These are phyloP conservation scores for Apiospora aurea DNA, from an alignment of 2,329 filamentous ascomycete genomes.

Conservation along the genomic window DNA sequence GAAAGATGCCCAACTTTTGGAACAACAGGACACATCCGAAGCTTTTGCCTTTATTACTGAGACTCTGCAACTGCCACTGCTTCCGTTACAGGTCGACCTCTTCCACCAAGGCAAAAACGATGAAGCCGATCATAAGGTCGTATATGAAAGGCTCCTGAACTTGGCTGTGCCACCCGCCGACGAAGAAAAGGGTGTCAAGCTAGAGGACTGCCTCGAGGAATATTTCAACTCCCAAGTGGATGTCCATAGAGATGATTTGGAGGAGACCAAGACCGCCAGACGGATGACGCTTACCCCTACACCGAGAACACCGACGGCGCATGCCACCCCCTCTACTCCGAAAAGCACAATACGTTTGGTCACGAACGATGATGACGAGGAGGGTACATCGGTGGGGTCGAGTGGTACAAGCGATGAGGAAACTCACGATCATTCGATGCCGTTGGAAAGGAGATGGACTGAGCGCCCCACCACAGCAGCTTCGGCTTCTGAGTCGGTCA, in stretches of 20 bases:
- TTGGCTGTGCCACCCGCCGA: constrained; percentile 84
- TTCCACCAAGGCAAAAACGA: constrained; percentile 90
- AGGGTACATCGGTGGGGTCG: constrained; percentile 32
- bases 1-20: constrained; percentile 77
- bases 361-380: constrained; percentile 34
- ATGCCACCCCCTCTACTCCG: constrained; percentile 36
- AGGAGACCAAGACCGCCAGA: constrained; percentile 57
- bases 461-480: constrained; percentile 28
- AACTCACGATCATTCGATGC: constrained; percentile 29
- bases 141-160: constrained; percentile 90
- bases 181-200: constrained; percentile 73
- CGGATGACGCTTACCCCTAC: constrained; percentile 44
- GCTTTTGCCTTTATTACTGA: constrained; percentile 95
- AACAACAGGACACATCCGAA: constrained; percentile 95
- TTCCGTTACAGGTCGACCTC: constrained; percentile 92
- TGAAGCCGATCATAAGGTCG: constrained; percentile 90
- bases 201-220: constrained; percentile 91
- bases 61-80: constrained; percentile 82
- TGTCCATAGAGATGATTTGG: constrained; percentile 75
- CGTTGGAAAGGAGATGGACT: constrained; percentile 47
- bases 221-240: constrained; percentile 97
- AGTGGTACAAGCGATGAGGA: constrained; percentile 29
- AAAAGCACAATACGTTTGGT: constrained; percentile 46
- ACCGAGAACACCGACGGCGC: constrained; percentile 33
- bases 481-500: constrained; percentile 30